phyloP scores from a whole-genome alignment of 805 yeast genomes.

The Candida dajiaensis region DNA sequence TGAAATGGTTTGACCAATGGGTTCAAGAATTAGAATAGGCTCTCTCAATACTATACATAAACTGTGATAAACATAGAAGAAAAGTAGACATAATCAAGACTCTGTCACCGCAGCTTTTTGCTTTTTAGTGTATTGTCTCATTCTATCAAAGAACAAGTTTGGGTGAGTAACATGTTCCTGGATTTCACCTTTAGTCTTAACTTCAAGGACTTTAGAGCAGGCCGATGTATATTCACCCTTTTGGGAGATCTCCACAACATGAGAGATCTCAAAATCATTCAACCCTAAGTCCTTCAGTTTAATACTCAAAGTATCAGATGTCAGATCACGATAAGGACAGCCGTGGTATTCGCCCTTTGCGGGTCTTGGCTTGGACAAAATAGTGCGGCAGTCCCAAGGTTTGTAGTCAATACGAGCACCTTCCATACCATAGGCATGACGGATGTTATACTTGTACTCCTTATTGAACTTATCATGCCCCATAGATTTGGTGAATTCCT shows the following conservation, averaged over 20 bases:
- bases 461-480: constrained; percentile 74
- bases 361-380: constrained; percentile 68
- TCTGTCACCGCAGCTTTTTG: background rate
- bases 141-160: constrained; percentile 77
- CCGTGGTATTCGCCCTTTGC: constrained; percentile 73
- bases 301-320: constrained; percentile 51
- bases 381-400: constrained; percentile 81
- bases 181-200: constrained; percentile 46
- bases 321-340: constrained; percentile 82
- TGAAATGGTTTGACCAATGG: constrained; percentile 56
- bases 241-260: constrained; percentile 61
- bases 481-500: constrained; percentile 60
- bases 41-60: background rate
- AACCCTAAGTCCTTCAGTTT: constrained; percentile 63
- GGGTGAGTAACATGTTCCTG: constrained; percentile 62
- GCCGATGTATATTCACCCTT: constrained; percentile 76
- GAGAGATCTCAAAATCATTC: constrained; percentile 49
- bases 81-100: background rate
- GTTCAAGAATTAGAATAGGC: constrained; percentile 9
- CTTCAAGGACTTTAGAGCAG: constrained; percentile 83
- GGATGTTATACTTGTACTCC: constrained; percentile 81
- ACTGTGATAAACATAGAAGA: background rate
- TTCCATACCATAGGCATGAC: constrained; percentile 88
- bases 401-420: constrained; percentile 82
- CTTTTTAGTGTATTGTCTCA: constrained; percentile 47